Evolutionary conservation across 2,329 filamentous ascomycete genomes (phyloP), one percentile per base, ranked within the genome.

Genomic region (Neonectria hederae): DNA sequence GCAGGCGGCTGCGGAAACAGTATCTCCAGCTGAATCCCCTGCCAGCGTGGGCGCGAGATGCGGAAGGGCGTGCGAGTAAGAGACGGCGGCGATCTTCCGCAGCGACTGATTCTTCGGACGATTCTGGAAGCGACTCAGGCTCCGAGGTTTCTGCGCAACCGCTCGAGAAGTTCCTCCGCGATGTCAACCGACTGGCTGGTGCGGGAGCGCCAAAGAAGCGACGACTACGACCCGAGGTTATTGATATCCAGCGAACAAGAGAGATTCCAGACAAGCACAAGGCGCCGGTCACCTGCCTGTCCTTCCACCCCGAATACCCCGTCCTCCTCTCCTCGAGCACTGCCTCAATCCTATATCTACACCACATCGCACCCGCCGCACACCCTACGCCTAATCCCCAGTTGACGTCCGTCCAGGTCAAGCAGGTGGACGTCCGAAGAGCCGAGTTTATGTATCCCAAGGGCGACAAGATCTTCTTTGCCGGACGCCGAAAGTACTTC

Each of bases 281-380:
- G 78, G 92, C 92, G 19, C 87, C 93, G 11, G 90, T 98, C 70
- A 91, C 90, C 43, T 93, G 91, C 45, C 87, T 99, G 38, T 90
- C 90, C 10, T 97, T 98, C 85, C 96, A 99, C 80, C 94, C 95
- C 30, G 85, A 89, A 70, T 91, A 94, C 76, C 93, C 96, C 5
- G 89, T 99, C 17, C 88, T 99, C 28, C 88, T 98, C 63, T 97
- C 96, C 24, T 93, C 94, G 13, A 96, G 94, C 64, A 91, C 90
- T 59, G 92, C 93, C 55, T 93, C 93, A 21, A 91, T 94, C 5
- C 85, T 98, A 59, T 94, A 92, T 77, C 86, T 99, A 49, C 94
- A 99, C 79, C 94, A 97, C 77, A 88, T 98, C 71, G 90, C 91
- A 42, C 92, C 91, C 46, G 88, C 87, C 55, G 91, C 90, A 24